phyloP scores from a whole-genome alignment of 1,284 basidiomycete species.

The Ceratobasidium sp. region DNA sequence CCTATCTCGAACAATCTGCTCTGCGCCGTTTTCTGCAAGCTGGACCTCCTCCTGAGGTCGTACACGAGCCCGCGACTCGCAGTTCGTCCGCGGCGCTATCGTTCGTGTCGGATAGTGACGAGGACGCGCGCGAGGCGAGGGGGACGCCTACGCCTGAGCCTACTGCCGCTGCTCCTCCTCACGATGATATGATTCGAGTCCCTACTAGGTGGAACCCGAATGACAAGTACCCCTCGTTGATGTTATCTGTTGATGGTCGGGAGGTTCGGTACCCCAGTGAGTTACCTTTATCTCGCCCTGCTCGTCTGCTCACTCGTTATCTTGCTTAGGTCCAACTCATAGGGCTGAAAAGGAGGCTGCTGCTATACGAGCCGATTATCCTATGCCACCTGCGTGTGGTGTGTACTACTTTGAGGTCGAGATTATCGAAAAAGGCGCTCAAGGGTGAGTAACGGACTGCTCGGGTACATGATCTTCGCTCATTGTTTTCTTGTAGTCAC shows the following conservation, averaged over 20 bases:
- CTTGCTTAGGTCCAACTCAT: slow-evolving; percentile 52
- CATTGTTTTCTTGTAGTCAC: slow-evolving; percentile 60
- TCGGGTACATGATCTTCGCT: not conserved
- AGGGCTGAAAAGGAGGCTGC: slow-evolving; percentile 82
- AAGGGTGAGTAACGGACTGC: slow-evolving; percentile 66
- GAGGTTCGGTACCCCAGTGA: slow-evolving; percentile 74
- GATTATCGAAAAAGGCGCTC: slow-evolving; percentile 78
- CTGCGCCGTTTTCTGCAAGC: slow-evolving; percentile 73
- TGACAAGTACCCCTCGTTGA: slow-evolving; percentile 67
- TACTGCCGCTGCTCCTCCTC: not conserved
- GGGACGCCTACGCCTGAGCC: slow-evolving; percentile 38
- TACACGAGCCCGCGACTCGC: not conserved
- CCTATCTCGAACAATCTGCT: slow-evolving; percentile 78
- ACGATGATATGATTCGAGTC: slow-evolving; percentile 56
- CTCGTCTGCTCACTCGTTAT: not conserved
- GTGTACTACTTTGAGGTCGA: slow-evolving; percentile 93
- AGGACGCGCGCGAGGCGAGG: slow-evolving; percentile 15
- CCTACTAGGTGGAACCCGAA: slow-evolving; percentile 83
- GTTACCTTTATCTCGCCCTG: slow-evolving; percentile 41
- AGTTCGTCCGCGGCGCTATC: slow-evolving; percentile 37
- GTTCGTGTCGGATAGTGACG: slow-evolving; percentile 41
- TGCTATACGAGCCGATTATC: slow-evolving; percentile 75
- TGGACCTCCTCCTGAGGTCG: slow-evolving; percentile 59
- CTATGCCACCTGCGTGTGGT: slow-evolving; percentile 83
- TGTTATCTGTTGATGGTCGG: slow-evolving; percentile 72